A percentile compares a stretch with the other conserved stretches of the same genome.
These are phyloP conservation scores for Ascochyta clinopodiicola DNA, from an alignment of 2,329 filamentous ascomycete genomes.

Conservation along the genomic window DNA sequence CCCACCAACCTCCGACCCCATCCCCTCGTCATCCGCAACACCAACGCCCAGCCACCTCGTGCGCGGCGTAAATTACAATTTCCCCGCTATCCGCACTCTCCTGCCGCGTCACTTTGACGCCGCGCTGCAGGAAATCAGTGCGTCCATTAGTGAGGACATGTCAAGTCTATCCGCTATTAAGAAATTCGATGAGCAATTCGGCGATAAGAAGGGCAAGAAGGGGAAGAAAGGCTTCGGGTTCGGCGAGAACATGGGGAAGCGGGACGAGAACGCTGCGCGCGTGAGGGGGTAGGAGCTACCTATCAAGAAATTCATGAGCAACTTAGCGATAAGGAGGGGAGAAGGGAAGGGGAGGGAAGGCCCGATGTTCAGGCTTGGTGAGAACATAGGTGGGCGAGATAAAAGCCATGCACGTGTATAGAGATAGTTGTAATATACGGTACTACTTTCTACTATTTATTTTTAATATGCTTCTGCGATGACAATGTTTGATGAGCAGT, in stretches of 20 bases:
- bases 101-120: slow-evolving; percentile 77
- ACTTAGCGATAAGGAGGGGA: too few relatives aligned
- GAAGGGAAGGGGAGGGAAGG: too few relatives aligned
- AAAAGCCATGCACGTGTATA: too few relatives aligned
- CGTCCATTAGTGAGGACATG: slow-evolving; percentile 96
- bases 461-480: too few relatives aligned
- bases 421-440: too few relatives aligned
- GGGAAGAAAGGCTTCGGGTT: slow-evolving; percentile 66
- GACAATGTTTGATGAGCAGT: too few relatives aligned
- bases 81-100: slow-evolving; percentile 73
- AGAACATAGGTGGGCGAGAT: too few relatives aligned
- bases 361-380: too few relatives aligned
- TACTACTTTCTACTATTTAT: too few relatives aligned
- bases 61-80: slow-evolving; percentile 57
- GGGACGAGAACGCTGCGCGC: slow-evolving; percentile 41
- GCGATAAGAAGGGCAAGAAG: slow-evolving; percentile 74
- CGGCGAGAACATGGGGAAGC: slow-evolving; percentile 38
- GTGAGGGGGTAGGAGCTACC: slow-evolving; percentile 25
- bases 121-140: slow-evolving; percentile 85
- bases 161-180: slow-evolving; percentile 80
- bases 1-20: neutral
- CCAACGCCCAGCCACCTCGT: slow-evolving; percentile 38
- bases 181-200: slow-evolving; percentile 96
- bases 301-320: too few relatives aligned
- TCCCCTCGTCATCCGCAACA: slow-evolving; percentile 7